These are phyloP conservation scores for Acacia confusa DNA, from an alignment of 306 rosid genomes.

Conservation along the genomic window DNA sequence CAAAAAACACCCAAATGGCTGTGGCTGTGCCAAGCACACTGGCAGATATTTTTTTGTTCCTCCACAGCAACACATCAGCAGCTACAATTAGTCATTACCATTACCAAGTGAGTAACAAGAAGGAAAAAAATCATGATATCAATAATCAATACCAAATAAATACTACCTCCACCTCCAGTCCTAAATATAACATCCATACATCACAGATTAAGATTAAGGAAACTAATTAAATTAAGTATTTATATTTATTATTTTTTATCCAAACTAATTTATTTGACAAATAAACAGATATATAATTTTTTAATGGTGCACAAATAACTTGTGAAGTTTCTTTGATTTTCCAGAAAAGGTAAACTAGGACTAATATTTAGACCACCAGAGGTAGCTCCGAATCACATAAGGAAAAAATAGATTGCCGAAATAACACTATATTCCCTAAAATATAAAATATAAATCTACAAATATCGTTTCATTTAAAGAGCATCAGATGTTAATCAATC, in stretches of 20 bases:
- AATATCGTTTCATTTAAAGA: not conserved
- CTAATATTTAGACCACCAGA: too few species aligned
- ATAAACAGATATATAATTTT: too few species aligned
- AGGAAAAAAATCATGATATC: not conserved
- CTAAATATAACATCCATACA: too few species aligned
- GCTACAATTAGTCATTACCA: constrained; percentile 48
- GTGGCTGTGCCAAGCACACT: constrained; percentile 74
- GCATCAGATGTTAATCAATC: not conserved
- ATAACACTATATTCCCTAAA: not conserved
- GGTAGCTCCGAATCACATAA: not conserved
- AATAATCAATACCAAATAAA: not conserved
- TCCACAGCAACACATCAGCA: constrained; percentile 88
- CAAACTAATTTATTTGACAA: too few species aligned
- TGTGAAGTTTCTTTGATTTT: too few species aligned
- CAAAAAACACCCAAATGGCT: constrained; percentile 70
- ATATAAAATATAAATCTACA: not conserved
- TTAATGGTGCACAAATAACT: too few species aligned
- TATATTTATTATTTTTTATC: too few species aligned
- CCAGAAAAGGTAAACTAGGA: too few species aligned
- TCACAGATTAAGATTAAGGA: too few species aligned
- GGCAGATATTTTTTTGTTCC: constrained; percentile 86
- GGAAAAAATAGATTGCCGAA: too few species aligned
- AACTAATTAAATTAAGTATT: too few species aligned
- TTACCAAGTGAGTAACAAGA: not conserved
- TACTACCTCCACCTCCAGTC: too few species aligned